Base-by-base conservation (phyloP, 2,329 filamentous ascomycete genomes). In the Monilinia polystroma region DNA sequence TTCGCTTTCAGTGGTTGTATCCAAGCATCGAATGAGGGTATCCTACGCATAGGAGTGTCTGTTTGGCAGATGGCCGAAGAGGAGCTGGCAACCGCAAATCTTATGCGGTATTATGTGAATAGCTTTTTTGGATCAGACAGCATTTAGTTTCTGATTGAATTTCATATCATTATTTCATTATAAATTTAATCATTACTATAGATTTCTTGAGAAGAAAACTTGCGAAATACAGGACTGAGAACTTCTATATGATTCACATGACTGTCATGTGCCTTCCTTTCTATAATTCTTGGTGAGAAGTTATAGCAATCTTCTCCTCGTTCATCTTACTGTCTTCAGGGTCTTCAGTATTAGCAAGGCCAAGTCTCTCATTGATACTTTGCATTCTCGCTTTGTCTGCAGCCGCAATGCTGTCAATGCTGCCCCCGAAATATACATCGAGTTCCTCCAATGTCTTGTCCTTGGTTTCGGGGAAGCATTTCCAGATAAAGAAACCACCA, bases 391-490 rank as follows among this genome's bases (percentile, higher is more conserved):
- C 68, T 58, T 77, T 71, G 69, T 79, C 76, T 41, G 75, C 69
- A 53, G 75, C 74, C 12, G 78, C 77, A 70, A 80, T 76, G 65
- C 76, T 72, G 16, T 59, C 69, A 20, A 69, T 66, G 60, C 72
- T 65, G n/a, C 68, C 69, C 12, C 70, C 70, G 58, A 72, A 72
- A 20, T 70, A 69, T 11, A 87, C 80, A 72, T 86, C 84, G 78
- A 85, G 82, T 49, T 82, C 81, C 71, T 86, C 84, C 8, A 67
- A 78, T 3, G 81, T 83, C 47, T 81, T 78, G 56, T 81, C 81
- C 72, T 84, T 85, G 4, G 84, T 86, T 72, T 85, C 84, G 0
- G 84, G 84, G 2, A 86, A 76, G 59, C 78, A 80, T 70, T 82
- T 80, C 71, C 78, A 84, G 2, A 83, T 79, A 73, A 81, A 85